Base-by-base conservation (phyloP, 257 asterid genomes). In the Solanum paucissectum region DNA sequence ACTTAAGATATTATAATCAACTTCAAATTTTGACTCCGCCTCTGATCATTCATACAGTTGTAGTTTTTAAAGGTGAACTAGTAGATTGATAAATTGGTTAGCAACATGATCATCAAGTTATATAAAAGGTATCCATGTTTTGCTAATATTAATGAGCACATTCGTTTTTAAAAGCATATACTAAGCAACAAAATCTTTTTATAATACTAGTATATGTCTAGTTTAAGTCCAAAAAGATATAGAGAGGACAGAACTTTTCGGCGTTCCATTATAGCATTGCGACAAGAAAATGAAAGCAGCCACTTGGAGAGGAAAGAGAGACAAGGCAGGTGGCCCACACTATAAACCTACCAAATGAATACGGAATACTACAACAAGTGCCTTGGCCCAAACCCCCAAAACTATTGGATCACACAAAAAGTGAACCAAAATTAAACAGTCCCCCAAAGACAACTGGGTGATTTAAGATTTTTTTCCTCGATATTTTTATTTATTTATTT, bases 241-340 rank as follows among this genome's bases (percentile, higher is more conserved):
- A 12, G 1, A 76, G 21, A 23, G 21, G 7, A 75, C 33, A 40
- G 38, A 77, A 77, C 38, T 12, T 77, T 77, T 9, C 36, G 62
- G 7, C 7, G 5, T 79, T 76, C 84, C 88, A 87, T 87, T 27
- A 86, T 13, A 27, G 37, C 79, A 38, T 32, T 52, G 83, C 4
- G 92, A 90, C 89, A 58, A 72, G 73, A 84, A 74, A 79, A 29
- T 72, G 62, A 84, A 84, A 75, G 87, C 88, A 87, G 66, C 37
- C 7, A 10, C 37, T 23, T 37, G 40, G 40, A 52, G 69, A 81
- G 32, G 68, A 29, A 81, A 46, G 69, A 46, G 84, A 44, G 58
- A 44, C 37, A 44, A 16, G 5, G 27, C 16, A 52, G 7, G 27
- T 81, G 69, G 6, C 27, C 66, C 85, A 27, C 20, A 9, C 85